Conservation (phyloP, 805 yeast genomes). For the Candida patagonica region DNA sequence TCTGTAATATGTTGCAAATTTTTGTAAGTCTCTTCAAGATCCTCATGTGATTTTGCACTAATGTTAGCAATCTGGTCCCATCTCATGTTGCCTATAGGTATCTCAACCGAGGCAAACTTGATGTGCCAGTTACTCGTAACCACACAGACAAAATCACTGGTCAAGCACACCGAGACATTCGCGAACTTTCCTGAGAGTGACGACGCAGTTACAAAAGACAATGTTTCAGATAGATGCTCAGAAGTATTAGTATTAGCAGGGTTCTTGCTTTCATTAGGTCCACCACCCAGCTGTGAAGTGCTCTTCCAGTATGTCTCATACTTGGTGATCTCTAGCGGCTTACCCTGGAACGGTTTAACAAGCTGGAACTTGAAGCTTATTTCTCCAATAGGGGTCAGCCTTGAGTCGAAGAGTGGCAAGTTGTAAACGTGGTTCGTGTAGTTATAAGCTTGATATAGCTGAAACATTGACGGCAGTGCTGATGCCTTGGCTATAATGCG, state of each 20-base stretch:
- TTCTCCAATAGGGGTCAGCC: constrained; percentile 76
- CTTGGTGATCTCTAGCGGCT: constrained; percentile 76
- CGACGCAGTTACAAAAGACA: constrained; percentile 83
- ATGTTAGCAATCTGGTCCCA: constrained; percentile 6
- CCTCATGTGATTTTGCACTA: constrained; percentile 5
- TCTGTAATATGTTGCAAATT: constrained; percentile 20
- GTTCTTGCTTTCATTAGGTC: constrained; percentile 14
- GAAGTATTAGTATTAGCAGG: constrained; percentile 7
- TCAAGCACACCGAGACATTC: constrained; percentile 56
- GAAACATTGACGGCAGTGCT: constrained; percentile 51
- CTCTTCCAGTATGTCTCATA: constrained; percentile 97
- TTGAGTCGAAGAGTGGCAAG: constrained; percentile 72
- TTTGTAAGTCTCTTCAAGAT: constrained; percentile 21
- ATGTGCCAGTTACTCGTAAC: constrained; percentile 29
- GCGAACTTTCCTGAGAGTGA: constrained; percentile 77
- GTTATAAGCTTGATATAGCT: constrained; percentile 21
- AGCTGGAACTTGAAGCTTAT: constrained; percentile 69
- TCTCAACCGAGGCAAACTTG: constrained; percentile 31
- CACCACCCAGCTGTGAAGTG: constrained; percentile 43
- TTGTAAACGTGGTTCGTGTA: constrained; percentile 24
- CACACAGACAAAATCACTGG: constrained; percentile 79
- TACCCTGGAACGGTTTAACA: constrained; percentile 81
- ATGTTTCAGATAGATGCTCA: constrained; percentile 23
- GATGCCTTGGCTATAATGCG: constrained; percentile 83
- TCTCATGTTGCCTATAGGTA: constrained; percentile 54